These are phyloP conservation scores for Cyberlindnera sargentensis DNA, from an alignment of 805 yeast species.

Conservation along the genomic window DNA sequence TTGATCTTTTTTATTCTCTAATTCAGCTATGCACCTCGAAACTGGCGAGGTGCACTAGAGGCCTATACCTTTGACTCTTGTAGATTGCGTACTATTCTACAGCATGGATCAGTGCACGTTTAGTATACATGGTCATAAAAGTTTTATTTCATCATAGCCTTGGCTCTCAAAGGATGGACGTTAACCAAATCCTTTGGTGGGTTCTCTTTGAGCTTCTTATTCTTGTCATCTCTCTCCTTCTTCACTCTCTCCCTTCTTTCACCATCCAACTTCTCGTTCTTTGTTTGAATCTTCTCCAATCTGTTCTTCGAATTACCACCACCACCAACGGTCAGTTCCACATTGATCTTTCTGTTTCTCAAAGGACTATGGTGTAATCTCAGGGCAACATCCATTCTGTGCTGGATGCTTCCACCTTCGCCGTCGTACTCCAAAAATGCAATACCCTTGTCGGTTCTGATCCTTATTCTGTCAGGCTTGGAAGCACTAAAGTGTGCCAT, in stretches of 20 bases:
- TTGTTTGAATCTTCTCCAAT: conserved; percentile 62
- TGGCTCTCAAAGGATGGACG: conserved; percentile 62
- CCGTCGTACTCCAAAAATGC: conserved; percentile 83
- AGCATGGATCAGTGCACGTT: too few species aligned
- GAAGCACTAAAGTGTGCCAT: conserved; percentile 65
- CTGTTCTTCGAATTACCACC: conserved; percentile 82
- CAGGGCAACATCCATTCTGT: conserved; percentile 78
- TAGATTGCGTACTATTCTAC: not conserved
- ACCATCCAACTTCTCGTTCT: conserved; percentile 66
- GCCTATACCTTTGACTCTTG: not conserved
- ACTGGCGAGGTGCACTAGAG: too few species aligned
- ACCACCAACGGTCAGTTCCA: conserved; percentile 96
- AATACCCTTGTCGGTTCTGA: conserved; percentile 81
- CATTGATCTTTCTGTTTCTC: conserved; percentile 76
- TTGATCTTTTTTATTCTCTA: not conserved
- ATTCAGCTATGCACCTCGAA: not conserved
- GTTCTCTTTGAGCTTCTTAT: conserved; percentile 10
- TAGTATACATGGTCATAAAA: not conserved
- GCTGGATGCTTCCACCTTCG: conserved; percentile 50
- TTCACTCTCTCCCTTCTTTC: conserved; percentile 58
- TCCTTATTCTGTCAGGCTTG: conserved; percentile 68
- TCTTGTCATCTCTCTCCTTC: conserved; percentile 37
- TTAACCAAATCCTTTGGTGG: conserved; percentile 15
- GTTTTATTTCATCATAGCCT: not conserved
- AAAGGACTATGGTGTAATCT: conserved; percentile 72